These are phyloP conservation scores for Irpex rosettiformis DNA, from an alignment of 1,284 basidiomycete species.

Conservation along the genomic window DNA sequence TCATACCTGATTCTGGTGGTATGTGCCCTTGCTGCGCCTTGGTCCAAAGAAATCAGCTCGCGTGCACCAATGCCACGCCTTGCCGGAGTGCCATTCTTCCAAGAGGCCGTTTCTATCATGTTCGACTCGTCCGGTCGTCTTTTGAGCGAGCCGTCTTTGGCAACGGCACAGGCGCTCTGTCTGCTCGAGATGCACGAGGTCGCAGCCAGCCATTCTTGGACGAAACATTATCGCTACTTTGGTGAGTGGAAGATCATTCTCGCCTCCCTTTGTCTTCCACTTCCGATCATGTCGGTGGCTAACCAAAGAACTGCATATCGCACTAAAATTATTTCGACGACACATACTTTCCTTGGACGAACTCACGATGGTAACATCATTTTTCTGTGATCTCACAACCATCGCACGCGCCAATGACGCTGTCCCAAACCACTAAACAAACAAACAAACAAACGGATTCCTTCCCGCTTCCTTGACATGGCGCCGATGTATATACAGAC, in stretches of 20 bases:
- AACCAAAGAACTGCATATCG: background rate
- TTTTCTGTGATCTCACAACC: background rate
- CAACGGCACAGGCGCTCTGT: conserved; percentile 69
- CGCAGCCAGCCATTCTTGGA: conserved; percentile 38
- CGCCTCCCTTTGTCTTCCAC: background rate
- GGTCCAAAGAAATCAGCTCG: conserved; percentile 63
- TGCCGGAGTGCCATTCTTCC: conserved; percentile 67
- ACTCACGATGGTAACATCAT: background rate
- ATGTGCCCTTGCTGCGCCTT: conserved; percentile 71
- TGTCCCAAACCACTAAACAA: background rate
- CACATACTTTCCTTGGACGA: background rate
- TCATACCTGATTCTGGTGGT: conserved; percentile 65
- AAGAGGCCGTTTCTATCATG: conserved; percentile 64
- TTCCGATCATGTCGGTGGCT: conserved; percentile 12
- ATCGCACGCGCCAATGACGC: conserved; percentile 4
- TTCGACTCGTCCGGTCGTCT: conserved; percentile 63
- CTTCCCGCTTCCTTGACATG: background rate
- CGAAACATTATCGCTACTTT: conserved; percentile 32
- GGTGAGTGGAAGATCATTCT: conserved; percentile 24
- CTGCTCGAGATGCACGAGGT: conserved; percentile 68
- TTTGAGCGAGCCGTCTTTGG: conserved; percentile 50
- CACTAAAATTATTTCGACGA: background rate
- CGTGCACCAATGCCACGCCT: conserved; percentile 55
- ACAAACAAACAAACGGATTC: background rate
- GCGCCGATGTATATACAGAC: conserved; percentile 35